Evolutionary conservation across 2,329 filamentous ascomycete species (phyloP).

Genomic region (Talaromyces sp.): DNA sequence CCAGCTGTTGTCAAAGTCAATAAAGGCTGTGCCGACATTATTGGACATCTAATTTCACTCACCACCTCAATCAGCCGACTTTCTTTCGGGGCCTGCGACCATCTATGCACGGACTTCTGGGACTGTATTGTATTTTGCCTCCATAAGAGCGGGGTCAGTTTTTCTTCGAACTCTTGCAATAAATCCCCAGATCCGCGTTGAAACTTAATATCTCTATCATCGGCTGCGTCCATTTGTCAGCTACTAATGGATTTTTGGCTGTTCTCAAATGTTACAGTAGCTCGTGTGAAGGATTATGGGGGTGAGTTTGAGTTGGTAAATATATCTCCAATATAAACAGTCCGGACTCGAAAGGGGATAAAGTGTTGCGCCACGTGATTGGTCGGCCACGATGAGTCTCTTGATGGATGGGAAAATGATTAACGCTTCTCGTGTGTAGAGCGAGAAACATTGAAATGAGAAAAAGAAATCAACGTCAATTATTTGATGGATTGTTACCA

Average conservation of each 20-base stretch:
- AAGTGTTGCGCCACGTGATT: constrained; percentile 1
- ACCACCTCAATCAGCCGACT: constrained; percentile 41
- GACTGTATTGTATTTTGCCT: constrained; percentile 27
- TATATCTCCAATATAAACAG: neutral
- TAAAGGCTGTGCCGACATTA: neutral
- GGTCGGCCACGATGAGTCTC: neutral
- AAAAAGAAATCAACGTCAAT: neutral
- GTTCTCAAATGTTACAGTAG: neutral
- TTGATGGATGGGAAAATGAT: neutral
- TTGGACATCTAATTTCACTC: constrained; percentile 24
- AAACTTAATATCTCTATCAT: constrained; percentile 46
- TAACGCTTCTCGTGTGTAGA: neutral
- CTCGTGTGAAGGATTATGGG: neutral
- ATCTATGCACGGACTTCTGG: constrained; percentile 35
- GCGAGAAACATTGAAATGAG: neutral
- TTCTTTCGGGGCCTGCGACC: constrained; percentile 37
- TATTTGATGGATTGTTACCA: too few species aligned
- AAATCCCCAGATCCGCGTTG: constrained; percentile 47
- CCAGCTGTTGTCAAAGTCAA: constrained; percentile 50
- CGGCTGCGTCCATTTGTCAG: constrained; percentile 42
- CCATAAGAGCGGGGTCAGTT: constrained; percentile 44
- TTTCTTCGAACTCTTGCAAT: constrained; percentile 41
- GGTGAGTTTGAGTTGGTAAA: neutral
- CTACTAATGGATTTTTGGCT: neutral
- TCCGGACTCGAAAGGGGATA: neutral